Base-by-base conservation (phyloP, 805 yeast genomes). In the Ogataea ramenticola region DNA sequence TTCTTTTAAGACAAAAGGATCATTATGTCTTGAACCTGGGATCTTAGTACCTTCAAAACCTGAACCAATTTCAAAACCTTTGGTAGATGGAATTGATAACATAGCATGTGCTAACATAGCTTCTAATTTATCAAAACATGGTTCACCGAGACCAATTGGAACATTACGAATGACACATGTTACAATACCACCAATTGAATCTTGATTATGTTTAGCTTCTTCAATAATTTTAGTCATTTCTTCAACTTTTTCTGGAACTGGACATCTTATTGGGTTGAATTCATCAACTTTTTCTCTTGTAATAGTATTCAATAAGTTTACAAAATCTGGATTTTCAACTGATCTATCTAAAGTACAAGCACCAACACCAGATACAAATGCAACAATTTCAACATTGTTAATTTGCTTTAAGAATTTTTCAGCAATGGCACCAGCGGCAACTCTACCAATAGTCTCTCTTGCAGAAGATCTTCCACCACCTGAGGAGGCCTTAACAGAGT, bases 391-490 rank as follows among this genome's bases (percentile, higher is more conserved):
- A 39, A 93, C 93, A 47, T 78, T 76, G 60, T 84, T 80, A 44
- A 86, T 84, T 54, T 83, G 80, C 40, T 68, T 60, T 58, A 93
- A 75, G 51, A 87, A 82, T 68, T 90, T 91, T 66, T 93, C 99
- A 41, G 99, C 99, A 65, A 93, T 81, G 42, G 96, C 98, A 59
- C 97, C 97, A 9, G 97, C 98, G 40, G 98, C 98, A 43, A 93
- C 99, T 66, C 99, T 80, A 46, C 99, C 99, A 56, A 93, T 93
- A 36, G 99, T 93, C 68, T 93, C 99, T 66, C 99, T 80, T 9
- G 99, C 99, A 38, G 91, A 80, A 12, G 97, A 85, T 62, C 99
- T 80, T 49, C 99, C 99, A 59, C 99, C 99, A 42, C 99, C 99
- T 32, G 95, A 83, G 5, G 95, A 79, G 4, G 97, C 95, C 68